Base-by-base conservation (phyloP, 192 early-diverging fungal species). In the Coemansia sp. region DNA sequence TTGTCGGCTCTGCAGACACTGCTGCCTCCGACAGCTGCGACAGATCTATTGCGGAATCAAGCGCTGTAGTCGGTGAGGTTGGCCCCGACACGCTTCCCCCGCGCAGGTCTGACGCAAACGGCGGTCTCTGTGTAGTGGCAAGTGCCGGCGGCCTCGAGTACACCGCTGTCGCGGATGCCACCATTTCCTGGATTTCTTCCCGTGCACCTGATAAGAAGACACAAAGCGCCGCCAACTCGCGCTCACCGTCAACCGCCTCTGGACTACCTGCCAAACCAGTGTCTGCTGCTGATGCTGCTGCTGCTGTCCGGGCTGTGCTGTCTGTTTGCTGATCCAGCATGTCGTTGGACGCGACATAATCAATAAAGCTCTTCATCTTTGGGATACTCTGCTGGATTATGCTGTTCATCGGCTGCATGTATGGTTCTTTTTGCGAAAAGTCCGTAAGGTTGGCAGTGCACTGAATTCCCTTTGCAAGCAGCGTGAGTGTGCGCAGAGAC, bases 401-500 rank as follows among this genome's bases (percentile, higher is more conserved):
- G 8, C 67, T 64, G 64, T 88, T 86, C 82, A 91, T 86, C 13
- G 83, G 86, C 49, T 79, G 70, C 89, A 90, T 90, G 73, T 90
- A 88, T 10, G 85, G 82, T 66, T 91, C 90, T 63, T 89, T 91
- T 7, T 74, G 56, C 8, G 83, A 84, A 75, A 88, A 87, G 20
- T 85, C 82, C 5, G 87, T 87, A 40, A 91, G 80, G 48, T 90
- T 91, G 16, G 90, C 90, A 11, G 90, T 60, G 13, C 85, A 87
- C 75, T 90, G 89, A 7, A 92, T 70, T n/a, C 86, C 86, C 69
- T 92, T 92, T 20, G 90, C 90, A 25, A 92, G 71, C 57, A 92
- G 64, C 22, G 89, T 90, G 48, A 92, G 75, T 9, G 90, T 88
- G 12, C 90, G 84, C 17, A 85, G 78, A 1, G 86, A 78, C 11